Conservation (phyloP, 768 basidiomycete genomes). For the Wakefieldia striispora region DNA sequence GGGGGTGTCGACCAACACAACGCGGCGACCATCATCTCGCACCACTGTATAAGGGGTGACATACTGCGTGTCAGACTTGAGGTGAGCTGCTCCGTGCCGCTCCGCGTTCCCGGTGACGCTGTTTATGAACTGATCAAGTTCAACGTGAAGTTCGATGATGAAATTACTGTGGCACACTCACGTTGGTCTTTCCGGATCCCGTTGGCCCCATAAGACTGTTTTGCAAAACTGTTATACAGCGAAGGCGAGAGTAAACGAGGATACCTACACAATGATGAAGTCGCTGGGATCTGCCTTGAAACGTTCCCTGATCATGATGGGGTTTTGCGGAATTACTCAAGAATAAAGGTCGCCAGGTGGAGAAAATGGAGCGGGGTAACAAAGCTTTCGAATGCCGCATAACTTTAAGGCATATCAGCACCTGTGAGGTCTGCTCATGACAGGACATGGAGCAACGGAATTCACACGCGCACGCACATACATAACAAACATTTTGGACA, state of each 20-base stretch:
- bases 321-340: neutral
- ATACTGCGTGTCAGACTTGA: conserved; percentile 10
- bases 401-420: neutral
- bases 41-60: conserved; percentile 3
- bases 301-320: neutral
- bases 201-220: conserved; percentile 25
- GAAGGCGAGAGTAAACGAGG: neutral
- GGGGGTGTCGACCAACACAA: conserved; percentile 22
- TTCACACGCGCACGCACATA: no score
- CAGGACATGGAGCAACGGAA: no score
- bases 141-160: neutral
- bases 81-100: neutral
- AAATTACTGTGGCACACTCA: neutral
- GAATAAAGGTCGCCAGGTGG: neutral
- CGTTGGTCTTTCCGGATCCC: conserved; percentile 25
- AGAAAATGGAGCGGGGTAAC: neutral
- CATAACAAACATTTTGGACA: no score
- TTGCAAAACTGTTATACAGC: neutral
- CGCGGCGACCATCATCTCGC: neutral
- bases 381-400: neutral
- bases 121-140: conserved; percentile 15
- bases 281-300: conserved; percentile 12
- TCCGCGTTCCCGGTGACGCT: conserved; percentile 4
- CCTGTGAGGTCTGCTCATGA: no score
- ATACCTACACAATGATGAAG: conserved; percentile 14